phyloP scores from a whole-genome alignment of 2,329 filamentous ascomycete genomes.

The Chrysosporium keratinophilum region DNA sequence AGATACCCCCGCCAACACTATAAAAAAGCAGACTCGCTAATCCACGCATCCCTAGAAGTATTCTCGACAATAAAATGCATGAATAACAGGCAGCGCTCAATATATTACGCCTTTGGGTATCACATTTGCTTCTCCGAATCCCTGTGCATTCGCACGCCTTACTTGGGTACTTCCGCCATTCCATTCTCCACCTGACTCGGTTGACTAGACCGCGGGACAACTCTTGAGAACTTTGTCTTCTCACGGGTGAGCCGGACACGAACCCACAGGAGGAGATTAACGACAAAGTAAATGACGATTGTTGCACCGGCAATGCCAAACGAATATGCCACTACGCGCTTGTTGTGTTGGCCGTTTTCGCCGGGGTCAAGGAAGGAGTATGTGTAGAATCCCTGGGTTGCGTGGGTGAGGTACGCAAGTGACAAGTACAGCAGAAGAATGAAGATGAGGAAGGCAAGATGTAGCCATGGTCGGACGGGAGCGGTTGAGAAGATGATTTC shows the following conservation, averaged over 20 bases:
- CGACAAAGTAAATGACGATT: neutral
- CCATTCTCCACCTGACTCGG: neutral
- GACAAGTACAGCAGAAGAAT: constrained; percentile 61
- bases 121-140: neutral
- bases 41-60: neutral
- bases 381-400: constrained; percentile 61
- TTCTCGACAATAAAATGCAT: neutral
- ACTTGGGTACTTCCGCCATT: neutral
- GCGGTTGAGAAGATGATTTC: constrained; percentile 63
- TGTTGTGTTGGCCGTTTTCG: constrained; percentile 23
- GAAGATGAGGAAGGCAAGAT: constrained; percentile 58
- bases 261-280: neutral
- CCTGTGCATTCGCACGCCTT: neutral
- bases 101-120: neutral
- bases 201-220: neutral
- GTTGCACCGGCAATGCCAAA: constrained; percentile 10
- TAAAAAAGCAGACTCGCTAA: neutral
- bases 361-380: constrained; percentile 66
- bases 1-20: too few relatives aligned
- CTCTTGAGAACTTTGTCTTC: neutral
- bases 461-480: constrained; percentile 51
- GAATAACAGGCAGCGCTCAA: neutral
- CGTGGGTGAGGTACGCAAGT: constrained; percentile 62
- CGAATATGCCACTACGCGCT: constrained; percentile 51
- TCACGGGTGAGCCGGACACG: neutral